These are phyloP conservation scores for Ochromonas danica DNA, from an alignment of 108 stramenopile genomes.

Conservation along the genomic window DNA sequence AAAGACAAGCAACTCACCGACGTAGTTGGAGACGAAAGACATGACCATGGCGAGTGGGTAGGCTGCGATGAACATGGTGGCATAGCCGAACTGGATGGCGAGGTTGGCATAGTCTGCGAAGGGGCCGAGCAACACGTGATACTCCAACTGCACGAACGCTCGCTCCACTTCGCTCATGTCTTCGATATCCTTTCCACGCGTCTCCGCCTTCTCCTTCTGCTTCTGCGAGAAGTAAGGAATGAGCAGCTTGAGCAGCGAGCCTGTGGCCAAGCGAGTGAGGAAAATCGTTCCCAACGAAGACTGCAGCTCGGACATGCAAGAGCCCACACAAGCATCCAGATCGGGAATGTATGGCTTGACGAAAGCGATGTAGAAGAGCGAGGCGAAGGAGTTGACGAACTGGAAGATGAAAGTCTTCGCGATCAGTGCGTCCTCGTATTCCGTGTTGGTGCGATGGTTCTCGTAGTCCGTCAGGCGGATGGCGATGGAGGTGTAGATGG, in stretches of 20 bases:
- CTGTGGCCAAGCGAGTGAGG: constrained; percentile 45
- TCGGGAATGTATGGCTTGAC: constrained; percentile 40
- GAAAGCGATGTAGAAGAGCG: constrained; percentile 91
- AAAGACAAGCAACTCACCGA: constrained; percentile 1
- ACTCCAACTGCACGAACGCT: constrained; percentile 52
- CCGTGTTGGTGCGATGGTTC: constrained; percentile 40
- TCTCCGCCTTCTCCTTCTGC: constrained; percentile 2
- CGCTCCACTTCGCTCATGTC: constrained; percentile 37
- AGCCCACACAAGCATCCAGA: constrained; percentile 7
- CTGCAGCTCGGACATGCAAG: constrained; percentile 38
- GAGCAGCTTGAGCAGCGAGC: background rate
- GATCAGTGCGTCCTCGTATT: constrained; percentile 30
- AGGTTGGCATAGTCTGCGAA: constrained; percentile 86
- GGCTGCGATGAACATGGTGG: constrained; percentile 90
- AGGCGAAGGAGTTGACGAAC: constrained; percentile 93
- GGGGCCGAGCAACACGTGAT: constrained; percentile 66
- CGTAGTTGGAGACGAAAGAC: constrained; percentile 82
- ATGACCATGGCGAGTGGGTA: constrained; percentile 88
- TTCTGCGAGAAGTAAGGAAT: constrained; percentile 1
- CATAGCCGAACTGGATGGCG: constrained; percentile 67
- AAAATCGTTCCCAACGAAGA: constrained; percentile 54
- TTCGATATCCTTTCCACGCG: background rate
- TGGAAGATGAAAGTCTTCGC: constrained; percentile 96
- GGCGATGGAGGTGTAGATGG: background rate
- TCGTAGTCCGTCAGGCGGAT: constrained; percentile 3